Conservation (phyloP, 345 rosid species). For the Bruguiera sexangula region DNA sequence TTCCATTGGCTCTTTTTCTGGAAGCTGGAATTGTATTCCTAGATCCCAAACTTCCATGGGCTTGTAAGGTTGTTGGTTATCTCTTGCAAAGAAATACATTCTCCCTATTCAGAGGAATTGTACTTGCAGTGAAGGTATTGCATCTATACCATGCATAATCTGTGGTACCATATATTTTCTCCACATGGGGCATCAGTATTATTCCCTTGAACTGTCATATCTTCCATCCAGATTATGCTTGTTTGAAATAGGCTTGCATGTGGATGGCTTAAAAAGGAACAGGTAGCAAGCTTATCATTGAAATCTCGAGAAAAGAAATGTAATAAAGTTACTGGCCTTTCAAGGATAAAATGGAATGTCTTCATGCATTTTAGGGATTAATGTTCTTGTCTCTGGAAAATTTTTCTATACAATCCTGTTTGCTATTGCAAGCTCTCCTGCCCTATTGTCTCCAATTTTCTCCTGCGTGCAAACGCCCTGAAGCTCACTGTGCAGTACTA, state of each 20-base stretch:
- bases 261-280: too few species aligned
- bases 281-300: too few species aligned
- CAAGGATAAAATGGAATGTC: too few species aligned
- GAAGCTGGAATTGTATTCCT: constrained; percentile 60
- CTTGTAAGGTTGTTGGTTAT: constrained; percentile 62
- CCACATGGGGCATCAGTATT: too few species aligned
- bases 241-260: too few species aligned
- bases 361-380: too few species aligned
- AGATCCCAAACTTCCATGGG: constrained; percentile 89
- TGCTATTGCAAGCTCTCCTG: background rate
- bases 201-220: too few species aligned
- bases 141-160: constrained; percentile 10
- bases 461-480: background rate
- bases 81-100: constrained; percentile 58
- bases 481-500: background rate
- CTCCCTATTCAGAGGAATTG: constrained; percentile 57
- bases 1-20: constrained; percentile 51
- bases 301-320: too few species aligned
- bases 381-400: too few species aligned
- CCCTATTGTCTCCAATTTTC: background rate
- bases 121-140: constrained; percentile 59
- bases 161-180: background rate
- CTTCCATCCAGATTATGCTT: too few species aligned
- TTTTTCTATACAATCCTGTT: background rate
- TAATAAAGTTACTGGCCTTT: too few species aligned